phyloP scores from a whole-genome alignment of 2,329 filamentous ascomycete genomes.

The Epichloe sylvatica region DNA sequence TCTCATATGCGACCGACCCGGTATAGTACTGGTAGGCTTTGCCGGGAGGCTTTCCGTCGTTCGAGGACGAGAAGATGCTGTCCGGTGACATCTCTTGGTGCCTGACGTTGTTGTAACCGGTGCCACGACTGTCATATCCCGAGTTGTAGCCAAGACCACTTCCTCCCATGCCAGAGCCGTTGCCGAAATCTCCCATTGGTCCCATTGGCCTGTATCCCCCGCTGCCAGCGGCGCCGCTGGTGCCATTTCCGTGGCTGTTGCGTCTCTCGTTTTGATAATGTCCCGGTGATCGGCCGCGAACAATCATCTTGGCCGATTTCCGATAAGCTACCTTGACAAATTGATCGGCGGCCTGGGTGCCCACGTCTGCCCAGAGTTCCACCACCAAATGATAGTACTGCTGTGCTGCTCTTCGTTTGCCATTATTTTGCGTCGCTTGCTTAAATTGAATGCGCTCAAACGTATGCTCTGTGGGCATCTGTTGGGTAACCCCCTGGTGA shows the following conservation, averaged over 20 bases:
- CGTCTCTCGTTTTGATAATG: slow-evolving; percentile 63
- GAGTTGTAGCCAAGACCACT: slow-evolving; percentile 11
- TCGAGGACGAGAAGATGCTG: slow-evolving; percentile 31
- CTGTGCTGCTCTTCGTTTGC: slow-evolving; percentile 76
- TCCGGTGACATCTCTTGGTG: slow-evolving; percentile 38
- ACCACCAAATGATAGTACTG: slow-evolving; percentile 89
- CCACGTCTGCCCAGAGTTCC: slow-evolving; percentile 62
- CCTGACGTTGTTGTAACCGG: slow-evolving; percentile 28
- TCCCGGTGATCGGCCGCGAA: slow-evolving; percentile 70
- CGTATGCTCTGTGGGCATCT: slow-evolving; percentile 39
- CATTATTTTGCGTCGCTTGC: slow-evolving; percentile 85
- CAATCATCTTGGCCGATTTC: slow-evolving; percentile 70
- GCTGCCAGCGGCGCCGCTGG: slow-evolving; percentile 48
- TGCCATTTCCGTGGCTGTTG: slow-evolving; percentile 54
- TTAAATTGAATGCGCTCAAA: slow-evolving; percentile 95
- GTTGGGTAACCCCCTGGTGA: slow-evolving; percentile 17
- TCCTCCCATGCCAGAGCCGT: slow-evolving; percentile 24
- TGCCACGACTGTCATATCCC: slow-evolving; percentile 16
- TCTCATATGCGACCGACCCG: slow-evolving; percentile 37
- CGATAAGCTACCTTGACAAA: slow-evolving; percentile 59
- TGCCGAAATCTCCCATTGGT: slow-evolving; percentile 16
- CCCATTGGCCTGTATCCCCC: slow-evolving; percentile 25
- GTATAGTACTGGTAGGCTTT: slow-evolving; percentile 43
- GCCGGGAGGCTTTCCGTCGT: slow-evolving; percentile 34
- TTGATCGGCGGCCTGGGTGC: slow-evolving; percentile 32